Evolutionary conservation across 257 asterid genomes (phyloP).

Genomic region (Thymus quinquecostatus): DNA sequence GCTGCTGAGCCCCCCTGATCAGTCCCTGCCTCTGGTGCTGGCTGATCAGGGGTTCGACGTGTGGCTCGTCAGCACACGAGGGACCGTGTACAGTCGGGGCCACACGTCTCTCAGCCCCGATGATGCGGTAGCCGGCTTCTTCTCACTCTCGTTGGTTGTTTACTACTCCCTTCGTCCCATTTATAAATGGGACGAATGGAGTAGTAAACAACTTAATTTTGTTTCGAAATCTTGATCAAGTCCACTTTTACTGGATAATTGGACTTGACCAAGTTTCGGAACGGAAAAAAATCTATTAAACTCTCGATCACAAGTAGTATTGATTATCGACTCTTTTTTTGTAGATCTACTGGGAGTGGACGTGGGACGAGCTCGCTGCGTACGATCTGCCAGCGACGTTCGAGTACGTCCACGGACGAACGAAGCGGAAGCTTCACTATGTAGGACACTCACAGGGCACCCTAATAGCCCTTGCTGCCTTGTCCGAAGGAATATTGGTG

Average conservation of each 20-base stretch:
- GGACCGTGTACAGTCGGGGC: slow-evolving; percentile 41
- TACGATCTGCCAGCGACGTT: background rate
- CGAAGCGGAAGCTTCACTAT: background rate
- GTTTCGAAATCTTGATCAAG: no score
- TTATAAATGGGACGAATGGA: no score
- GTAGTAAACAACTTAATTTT: no score
- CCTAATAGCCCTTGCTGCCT: background rate
- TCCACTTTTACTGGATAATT: no score
- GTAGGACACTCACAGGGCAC: background rate
- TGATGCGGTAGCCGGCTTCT: slow-evolving; percentile 30
- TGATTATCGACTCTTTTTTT: no score
- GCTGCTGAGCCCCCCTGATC: slow-evolving; percentile 41
- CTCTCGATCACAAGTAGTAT: no score
- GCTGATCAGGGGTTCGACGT: slow-evolving; percentile 52
- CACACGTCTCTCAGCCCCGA: slow-evolving; percentile 40
- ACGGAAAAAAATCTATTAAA: no score
- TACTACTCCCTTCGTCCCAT: no score
- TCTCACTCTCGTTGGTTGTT: no score
- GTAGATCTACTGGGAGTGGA: background rate
- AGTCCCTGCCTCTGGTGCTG: slow-evolving; percentile 42
- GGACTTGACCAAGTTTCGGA: no score
- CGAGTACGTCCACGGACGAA: background rate
- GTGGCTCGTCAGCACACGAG: slow-evolving; percentile 48
- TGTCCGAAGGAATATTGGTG: no score
- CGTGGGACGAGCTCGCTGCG: slow-evolving; percentile 11